Base-by-base conservation (phyloP, 805 yeast genomes). In the Candida insectorum region DNA sequence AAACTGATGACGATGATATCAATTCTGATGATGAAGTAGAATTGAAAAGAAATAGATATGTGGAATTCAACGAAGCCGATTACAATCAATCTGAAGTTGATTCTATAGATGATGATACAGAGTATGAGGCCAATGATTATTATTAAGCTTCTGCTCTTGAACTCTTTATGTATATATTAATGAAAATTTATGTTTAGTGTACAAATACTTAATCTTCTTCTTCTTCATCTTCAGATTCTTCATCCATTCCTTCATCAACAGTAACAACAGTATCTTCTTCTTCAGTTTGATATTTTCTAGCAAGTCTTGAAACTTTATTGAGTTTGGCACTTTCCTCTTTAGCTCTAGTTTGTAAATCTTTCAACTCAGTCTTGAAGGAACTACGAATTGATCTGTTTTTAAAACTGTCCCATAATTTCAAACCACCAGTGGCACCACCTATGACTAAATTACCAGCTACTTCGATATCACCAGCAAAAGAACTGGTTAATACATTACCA, bases 371-470 rank as follows among this genome's bases (percentile, higher is more conserved):
- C 30, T 72, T 75, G 60, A 91, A 81, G 3, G 83, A 64, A 29
- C 68, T 68, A 50, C 96, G 75, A 13, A 89, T 89, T 11, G 91
- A 71, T 41, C 76, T 68, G 63, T 93, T 93, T 33, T 86, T 75
- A 56, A 89, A 84, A 6, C 81, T 73, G 62, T 93, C 97, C 95
- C 97, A 93, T 65, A 93, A 74, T 65, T 88, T 89, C 58, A 93
- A 68, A 10, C 84, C 82, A 12, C 88, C 82, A 33, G 73, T 72
- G 26, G 84, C 86, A 51, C 98, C 98, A 47, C 96, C 97, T 41
- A 87, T 73, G 14, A 80, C 79, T 43, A 93, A 57, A 54, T 83
- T 76, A 41, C 97, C 97, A 2, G 88, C 78, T 28, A 83, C 85
- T 59, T 85, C 96, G 36, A 75, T 62, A 58, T 93, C 97, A 30